Conservation (phyloP, 2,329 filamentous ascomycete genomes). For the Colletotrichum chrysophilum region DNA sequence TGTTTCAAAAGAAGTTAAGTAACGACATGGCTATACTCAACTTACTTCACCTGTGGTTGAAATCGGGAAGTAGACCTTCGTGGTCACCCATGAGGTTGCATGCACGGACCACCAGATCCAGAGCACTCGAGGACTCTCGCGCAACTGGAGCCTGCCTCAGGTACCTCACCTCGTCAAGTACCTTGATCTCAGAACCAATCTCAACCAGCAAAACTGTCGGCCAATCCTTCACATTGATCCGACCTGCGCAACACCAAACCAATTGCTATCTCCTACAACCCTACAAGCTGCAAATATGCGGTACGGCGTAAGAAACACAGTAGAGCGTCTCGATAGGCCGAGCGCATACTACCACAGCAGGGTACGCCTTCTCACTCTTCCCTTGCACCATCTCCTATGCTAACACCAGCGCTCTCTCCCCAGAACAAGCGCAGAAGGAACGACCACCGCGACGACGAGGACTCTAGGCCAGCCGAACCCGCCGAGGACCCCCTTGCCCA, state of each 20-base stretch:
- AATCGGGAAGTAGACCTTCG: neutral
- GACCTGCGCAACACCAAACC: neutral
- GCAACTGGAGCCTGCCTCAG: neutral
- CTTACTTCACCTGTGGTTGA: neutral
- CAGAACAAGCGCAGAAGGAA: conserved; percentile 76
- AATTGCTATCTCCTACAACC: neutral
- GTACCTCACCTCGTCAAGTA: neutral
- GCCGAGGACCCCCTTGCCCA: conserved; percentile 81
- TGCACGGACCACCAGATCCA: neutral
- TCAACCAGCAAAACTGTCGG: neutral
- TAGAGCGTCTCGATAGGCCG: conserved; percentile 90
- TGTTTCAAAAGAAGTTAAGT: neutral
- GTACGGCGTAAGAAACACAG: conserved; percentile 66
- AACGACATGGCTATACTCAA: neutral
- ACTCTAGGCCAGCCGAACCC: conserved; percentile 54
- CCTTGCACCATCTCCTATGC: neutral
- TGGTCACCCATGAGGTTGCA: neutral
- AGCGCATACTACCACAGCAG: conserved; percentile 91
- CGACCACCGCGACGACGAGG: conserved; percentile 63
- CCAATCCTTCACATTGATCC: neutral
- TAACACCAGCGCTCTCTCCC: neutral
- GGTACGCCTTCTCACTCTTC: conserved; percentile 55
- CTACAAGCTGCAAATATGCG: conserved; percentile 42
- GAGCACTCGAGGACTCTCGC: neutral
- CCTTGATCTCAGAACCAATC: neutral